These are phyloP conservation scores for Solanum pimpinellifolium DNA, from an alignment of 257 asterid genomes.

Conservation along the genomic window DNA sequence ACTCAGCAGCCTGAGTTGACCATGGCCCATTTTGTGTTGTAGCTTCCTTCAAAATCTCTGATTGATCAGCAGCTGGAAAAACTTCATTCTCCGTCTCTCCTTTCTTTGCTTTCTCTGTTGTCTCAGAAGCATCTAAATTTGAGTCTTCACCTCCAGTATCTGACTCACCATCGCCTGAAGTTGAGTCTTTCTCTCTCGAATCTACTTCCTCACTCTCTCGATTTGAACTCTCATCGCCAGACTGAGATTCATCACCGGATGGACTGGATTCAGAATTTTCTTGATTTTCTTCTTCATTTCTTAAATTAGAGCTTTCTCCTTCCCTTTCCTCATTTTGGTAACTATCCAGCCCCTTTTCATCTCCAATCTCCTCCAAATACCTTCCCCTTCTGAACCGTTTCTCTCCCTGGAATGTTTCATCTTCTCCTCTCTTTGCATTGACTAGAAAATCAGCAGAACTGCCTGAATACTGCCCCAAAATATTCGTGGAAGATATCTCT, in stretches of 20 bases:
- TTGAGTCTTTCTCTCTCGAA: neutral
- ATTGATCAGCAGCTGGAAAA: conserved; percentile 11
- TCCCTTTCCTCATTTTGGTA: neutral
- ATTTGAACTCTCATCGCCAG: neutral
- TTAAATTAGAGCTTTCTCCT: neutral
- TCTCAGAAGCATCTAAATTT: neutral
- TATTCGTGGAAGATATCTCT: neutral
- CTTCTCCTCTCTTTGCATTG: neutral
- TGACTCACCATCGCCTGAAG: neutral
- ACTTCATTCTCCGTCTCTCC: neutral
- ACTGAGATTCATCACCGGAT: neutral
- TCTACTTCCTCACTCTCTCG: neutral
- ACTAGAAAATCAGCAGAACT: neutral
- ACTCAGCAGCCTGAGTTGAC: conserved; percentile 12
- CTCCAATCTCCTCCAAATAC: neutral
- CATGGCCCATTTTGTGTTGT: conserved; percentile 8
- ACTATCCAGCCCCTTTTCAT: neutral
- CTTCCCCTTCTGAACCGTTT: neutral
- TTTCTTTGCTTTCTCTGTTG: neutral
- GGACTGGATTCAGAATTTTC: neutral
- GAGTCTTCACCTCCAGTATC: neutral
- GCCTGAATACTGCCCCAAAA: neutral
- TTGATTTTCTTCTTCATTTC: neutral
- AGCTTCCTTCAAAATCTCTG: conserved; percentile 12
- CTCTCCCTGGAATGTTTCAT: neutral